phyloP scores from a whole-genome alignment of 176 grass and related monocot genomes.

The Bothriochloa decipiens region DNA sequence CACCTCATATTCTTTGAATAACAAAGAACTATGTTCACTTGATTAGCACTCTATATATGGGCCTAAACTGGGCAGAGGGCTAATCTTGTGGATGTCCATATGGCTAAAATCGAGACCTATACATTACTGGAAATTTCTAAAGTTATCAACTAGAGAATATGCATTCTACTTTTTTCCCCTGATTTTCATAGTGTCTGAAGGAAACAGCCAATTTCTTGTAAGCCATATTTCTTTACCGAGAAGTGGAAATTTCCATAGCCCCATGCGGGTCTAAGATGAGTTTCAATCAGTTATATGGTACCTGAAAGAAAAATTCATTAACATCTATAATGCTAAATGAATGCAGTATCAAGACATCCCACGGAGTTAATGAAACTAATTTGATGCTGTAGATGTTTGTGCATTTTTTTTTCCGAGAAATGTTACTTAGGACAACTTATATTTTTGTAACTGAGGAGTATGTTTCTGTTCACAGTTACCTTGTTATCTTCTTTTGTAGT shows the following conservation, averaged over 20 bases:
- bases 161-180: neutral
- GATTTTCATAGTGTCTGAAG: conserved; percentile 8
- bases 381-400: neutral
- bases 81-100: neutral
- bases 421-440: neutral
- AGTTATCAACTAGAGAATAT: neutral
- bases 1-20: neutral
- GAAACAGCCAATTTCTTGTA: conserved; percentile 21
- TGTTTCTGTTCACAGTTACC: neutral
- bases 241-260: neutral
- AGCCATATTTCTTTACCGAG: neutral
- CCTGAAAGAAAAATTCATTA: neutral
- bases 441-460: neutral
- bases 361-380: neutral
- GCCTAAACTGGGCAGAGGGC: neutral
- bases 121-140: conserved; percentile 26
- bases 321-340: neutral
- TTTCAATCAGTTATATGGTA: conserved; percentile 32
- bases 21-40: neutral
- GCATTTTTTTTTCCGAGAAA: neutral
- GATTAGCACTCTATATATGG: neutral
- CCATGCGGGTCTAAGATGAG: conserved; percentile 10
- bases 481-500: neutral
- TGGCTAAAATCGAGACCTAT: neutral
- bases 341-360: neutral